phyloP scores from a whole-genome alignment of 139 green algal species.

The Chlorella sp. region DNA sequence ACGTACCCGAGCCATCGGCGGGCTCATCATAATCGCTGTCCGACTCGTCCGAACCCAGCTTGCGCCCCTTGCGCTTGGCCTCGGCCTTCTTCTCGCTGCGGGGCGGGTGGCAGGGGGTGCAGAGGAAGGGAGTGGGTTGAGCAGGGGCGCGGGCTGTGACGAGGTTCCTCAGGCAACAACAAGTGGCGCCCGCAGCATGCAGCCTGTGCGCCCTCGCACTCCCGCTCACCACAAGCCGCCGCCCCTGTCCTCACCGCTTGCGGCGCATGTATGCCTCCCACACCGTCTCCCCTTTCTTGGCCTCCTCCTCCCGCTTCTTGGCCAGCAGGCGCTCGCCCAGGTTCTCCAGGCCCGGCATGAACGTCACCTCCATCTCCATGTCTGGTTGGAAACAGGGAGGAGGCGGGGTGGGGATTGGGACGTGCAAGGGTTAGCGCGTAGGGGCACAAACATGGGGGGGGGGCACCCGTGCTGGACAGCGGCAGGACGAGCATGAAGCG shows the following conservation, averaged over 20 bases:
- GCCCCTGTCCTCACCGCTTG: conserved; percentile 9
- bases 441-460: too few species aligned
- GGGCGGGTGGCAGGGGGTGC: background rate
- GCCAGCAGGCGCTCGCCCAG: conserved; percentile 75
- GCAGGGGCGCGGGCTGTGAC: background rate
- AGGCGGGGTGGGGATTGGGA: background rate
- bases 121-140: background rate
- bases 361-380: conserved; percentile 82
- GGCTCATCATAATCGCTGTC: conserved; percentile 30
- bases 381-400: background rate
- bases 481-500: background rate
- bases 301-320: conserved; percentile 64
- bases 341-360: conserved; percentile 76
- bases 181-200: background rate
- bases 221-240: background rate
- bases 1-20: background rate
- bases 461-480: background rate
- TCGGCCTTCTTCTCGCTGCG: conserved; percentile 70
- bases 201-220: background rate
- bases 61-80: conserved; percentile 55
- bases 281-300: conserved; percentile 75
- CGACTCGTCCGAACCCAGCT: conserved; percentile 6
- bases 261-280: conserved; percentile 80
- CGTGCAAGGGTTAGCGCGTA: background rate
- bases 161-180: background rate